Evolutionary conservation across 345 rosid species (phyloP).

Genomic region (Turritis glabra): DNA sequence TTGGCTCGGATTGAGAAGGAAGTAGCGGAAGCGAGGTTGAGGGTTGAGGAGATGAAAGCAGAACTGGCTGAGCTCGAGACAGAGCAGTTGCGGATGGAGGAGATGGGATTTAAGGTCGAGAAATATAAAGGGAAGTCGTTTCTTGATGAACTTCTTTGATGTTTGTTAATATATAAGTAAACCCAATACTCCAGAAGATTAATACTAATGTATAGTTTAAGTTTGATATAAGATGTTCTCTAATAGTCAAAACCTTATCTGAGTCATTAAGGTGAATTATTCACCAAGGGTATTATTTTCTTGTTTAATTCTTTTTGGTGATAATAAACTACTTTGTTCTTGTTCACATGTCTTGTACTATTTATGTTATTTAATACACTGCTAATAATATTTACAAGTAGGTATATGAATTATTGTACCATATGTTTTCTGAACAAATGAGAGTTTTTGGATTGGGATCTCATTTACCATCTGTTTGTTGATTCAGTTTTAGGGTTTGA

Average conservation of each 20-base stretch:
- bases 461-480: background rate
- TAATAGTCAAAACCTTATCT: background rate
- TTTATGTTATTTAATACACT: background rate
- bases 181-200: background rate
- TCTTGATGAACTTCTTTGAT: conserved; percentile 60
- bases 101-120: conserved; percentile 45
- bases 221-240: conserved; percentile 2
- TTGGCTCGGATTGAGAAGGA: conserved; percentile 54
- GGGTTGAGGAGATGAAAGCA: conserved; percentile 42
- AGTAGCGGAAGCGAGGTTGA: conserved; percentile 41
- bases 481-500: background rate
- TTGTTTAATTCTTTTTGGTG: conserved; percentile 23
- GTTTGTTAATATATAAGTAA: conserved; percentile 25
- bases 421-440: background rate
- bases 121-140: conserved; percentile 51
- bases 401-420: background rate
- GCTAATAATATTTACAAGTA: background rate
- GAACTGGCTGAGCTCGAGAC: conserved; percentile 50
- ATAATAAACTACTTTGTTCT: background rate
- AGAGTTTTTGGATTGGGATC: background rate
- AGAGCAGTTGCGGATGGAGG: conserved; percentile 43
- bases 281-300: background rate
- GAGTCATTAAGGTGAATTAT: background rate
- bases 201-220: conserved; percentile 4
- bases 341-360: background rate